A percentile compares a stretch with the other conserved stretches of the same genome.
Conservation (phyloP, 495 filamentous ascomycete species). For the Neurospora sp. region DNA sequence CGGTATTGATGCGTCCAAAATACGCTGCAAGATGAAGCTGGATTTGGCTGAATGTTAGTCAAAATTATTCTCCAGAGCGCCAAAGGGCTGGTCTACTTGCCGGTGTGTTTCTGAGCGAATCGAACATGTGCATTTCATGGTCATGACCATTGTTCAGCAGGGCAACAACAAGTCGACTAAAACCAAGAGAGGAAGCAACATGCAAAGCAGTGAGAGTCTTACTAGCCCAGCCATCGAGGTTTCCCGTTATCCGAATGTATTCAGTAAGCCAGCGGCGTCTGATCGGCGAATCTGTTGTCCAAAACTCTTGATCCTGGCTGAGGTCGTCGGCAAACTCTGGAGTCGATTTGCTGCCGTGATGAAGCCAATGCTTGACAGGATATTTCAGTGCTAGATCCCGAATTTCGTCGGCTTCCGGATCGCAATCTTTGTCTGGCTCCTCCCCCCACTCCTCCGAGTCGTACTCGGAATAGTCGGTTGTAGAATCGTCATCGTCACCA, state of each 20-base stretch:
- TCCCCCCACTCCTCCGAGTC: background rate
- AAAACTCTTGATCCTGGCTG: conserved; percentile 23
- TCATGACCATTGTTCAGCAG: conserved; percentile 20
- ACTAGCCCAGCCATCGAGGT: background rate
- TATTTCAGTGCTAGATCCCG: conserved; percentile 11
- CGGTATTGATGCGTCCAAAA: conserved; percentile 22
- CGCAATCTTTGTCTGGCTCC: background rate
- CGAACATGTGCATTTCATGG: conserved; percentile 16
- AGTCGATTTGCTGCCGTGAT: conserved; percentile 27
- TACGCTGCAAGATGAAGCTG: conserved; percentile 24
- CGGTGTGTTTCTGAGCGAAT: background rate
- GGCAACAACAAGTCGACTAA: background rate
- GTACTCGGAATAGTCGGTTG: background rate
- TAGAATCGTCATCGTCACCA: background rate
- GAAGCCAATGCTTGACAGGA: conserved; percentile 28
- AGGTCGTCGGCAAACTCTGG: conserved; percentile 26
- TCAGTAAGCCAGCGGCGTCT: conserved; percentile 26
- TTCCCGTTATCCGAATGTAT: conserved; percentile 17
- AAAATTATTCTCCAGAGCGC: background rate
- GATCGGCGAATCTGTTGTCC: conserved; percentile 19
- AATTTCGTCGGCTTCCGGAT: background rate
- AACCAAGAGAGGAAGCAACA: background rate
- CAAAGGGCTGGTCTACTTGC: background rate
- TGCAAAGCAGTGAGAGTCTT: background rate
- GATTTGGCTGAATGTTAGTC: background rate